Evolutionary conservation across 1,284 basidiomycete genomes (phyloP).

Genomic region (Papiliotrema laurentii): DNA sequence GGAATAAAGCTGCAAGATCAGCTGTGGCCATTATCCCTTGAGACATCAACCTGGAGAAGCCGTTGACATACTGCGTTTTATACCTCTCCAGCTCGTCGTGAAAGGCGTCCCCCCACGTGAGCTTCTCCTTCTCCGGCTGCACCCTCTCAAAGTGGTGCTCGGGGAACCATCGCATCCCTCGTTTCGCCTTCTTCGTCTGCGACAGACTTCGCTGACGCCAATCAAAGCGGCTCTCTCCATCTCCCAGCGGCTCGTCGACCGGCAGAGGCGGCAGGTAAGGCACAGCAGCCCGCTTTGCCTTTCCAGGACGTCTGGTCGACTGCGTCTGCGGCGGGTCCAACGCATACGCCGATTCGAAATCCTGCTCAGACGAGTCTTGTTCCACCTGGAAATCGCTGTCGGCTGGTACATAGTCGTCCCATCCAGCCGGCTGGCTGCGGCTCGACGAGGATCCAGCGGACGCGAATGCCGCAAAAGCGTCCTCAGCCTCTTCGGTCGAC

Average conservation of each 20-base stretch:
- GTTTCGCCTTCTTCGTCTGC: not conserved
- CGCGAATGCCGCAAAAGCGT: too few relatives aligned
- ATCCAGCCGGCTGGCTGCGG: not conserved
- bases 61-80: slow-evolving; percentile 23
- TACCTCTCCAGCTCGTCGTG: slow-evolving; percentile 50
- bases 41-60: not conserved
- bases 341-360: not conserved
- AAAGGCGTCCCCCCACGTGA: slow-evolving; percentile 47
- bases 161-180: slow-evolving; percentile 21
- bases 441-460: too few relatives aligned
- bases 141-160: slow-evolving; percentile 27
- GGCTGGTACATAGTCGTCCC: not conserved
- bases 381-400: not conserved
- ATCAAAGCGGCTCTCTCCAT: slow-evolving; percentile 34
- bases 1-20: slow-evolving; percentile 56
- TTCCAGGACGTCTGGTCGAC: not conserved
- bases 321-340: not conserved
- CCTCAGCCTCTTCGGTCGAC: too few relatives aligned
- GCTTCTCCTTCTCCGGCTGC: slow-evolving; percentile 39
- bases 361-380: not conserved
- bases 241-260: slow-evolving; percentile 18
- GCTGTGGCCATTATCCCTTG: not conserved
- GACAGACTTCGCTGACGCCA: slow-evolving; percentile 22
- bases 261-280: slow-evolving; percentile 15
- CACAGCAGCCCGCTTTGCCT: not conserved